Evolutionary conservation across 129 eudicot species (phyloP).

Genomic region (Ambrosia artemisiifolia): DNA sequence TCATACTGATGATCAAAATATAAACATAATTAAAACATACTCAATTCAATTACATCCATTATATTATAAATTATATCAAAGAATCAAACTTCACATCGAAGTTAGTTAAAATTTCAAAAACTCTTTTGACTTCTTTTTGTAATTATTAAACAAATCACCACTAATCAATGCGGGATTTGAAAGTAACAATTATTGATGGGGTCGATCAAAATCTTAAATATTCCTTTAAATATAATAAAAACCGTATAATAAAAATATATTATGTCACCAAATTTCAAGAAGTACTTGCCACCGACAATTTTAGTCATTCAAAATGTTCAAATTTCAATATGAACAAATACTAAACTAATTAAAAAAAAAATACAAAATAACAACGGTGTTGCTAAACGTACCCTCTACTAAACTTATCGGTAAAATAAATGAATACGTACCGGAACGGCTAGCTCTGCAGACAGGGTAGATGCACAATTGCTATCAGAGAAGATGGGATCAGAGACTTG

Average conservation of each 20-base stretch:
- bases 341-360: background rate
- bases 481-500: conserved; percentile 47
- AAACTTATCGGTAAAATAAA: background rate
- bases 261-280: background rate
- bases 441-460: conserved; percentile 56
- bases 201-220: background rate
- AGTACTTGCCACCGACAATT: conserved; percentile 20
- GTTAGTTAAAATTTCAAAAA: conserved; percentile 3
- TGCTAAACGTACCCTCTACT: no score
- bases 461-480: conserved; percentile 28
- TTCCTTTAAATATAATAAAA: background rate
- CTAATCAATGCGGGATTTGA: conserved; percentile 17
- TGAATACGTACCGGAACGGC: conserved; percentile 67
- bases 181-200: conserved; percentile 4
- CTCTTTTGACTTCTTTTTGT: background rate
- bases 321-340: background rate
- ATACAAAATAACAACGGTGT: no score
- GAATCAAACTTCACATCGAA: conserved; percentile 11
- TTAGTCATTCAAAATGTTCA: background rate
- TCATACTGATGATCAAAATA: conserved; percentile 46
- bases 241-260: background rate
- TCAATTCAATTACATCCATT: background rate
- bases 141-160: background rate
- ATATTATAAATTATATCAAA: background rate
- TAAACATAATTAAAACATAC: background rate